phyloP scores from a whole-genome alignment of 441 rosid genomes.

The Adansonia madagascariensis region DNA sequence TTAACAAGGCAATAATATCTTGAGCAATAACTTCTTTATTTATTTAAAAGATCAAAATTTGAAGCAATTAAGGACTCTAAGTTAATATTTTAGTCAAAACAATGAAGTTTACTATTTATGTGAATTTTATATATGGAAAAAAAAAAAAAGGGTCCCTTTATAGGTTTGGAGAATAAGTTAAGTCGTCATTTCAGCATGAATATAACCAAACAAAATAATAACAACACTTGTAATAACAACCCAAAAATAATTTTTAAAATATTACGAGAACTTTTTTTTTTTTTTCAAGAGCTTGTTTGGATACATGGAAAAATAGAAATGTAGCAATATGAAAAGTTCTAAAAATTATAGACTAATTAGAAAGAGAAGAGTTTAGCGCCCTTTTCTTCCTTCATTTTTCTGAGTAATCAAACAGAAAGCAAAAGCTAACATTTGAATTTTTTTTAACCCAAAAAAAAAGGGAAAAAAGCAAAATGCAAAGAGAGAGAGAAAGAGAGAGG shows the following conservation, averaged over 20 bases:
- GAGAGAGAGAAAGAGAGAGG: not conserved
- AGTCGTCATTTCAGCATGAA: not conserved
- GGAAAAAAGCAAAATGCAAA: not conserved
- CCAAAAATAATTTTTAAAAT: not conserved
- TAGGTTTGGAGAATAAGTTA: not conserved
- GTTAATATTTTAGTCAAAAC: not conserved
- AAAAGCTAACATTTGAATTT: conserved; percentile 9
- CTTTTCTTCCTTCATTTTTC: conserved; percentile 25
- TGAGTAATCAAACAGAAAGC: conserved; percentile 23
- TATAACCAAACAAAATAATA: not conserved
- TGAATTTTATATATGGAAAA: not conserved
- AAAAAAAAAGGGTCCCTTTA: not conserved
- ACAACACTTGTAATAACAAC: not conserved
- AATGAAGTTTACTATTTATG: not conserved
- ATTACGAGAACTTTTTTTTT: not conserved
- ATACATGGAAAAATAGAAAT: conserved; percentile 19
- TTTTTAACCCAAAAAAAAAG: not conserved
- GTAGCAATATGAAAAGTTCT: not conserved
- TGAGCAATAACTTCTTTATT: conserved; percentile 8
- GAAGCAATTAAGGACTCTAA: not conserved
- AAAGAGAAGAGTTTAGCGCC: not conserved
- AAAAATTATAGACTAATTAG: not conserved
- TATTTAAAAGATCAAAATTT: not conserved
- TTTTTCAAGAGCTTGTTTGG: conserved; percentile 10
- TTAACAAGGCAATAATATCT: conserved; percentile 8